A percentile compares a stretch with the other conserved stretches of the same genome.
These are phyloP conservation scores for Kwoniella dejecticola DNA, from an alignment of 768 basidiomycete genomes.

Conservation along the genomic window DNA sequence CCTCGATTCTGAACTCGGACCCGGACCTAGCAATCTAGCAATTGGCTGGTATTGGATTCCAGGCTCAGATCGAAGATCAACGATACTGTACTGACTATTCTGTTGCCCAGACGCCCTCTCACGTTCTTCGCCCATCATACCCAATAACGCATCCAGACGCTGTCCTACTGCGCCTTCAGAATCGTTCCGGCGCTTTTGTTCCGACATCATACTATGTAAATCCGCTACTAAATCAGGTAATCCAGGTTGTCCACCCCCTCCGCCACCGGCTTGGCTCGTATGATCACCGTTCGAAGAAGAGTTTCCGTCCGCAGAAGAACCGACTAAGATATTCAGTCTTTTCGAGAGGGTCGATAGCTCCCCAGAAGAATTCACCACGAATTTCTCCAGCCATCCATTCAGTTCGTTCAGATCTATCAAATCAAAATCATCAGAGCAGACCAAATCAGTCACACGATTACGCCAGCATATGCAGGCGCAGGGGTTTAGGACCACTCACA, in stretches of 20 bases:
- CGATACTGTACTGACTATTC: constrained; percentile 33
- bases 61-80: too few relatives aligned
- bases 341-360: constrained; percentile 68
- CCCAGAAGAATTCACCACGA: constrained; percentile 73
- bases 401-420: constrained; percentile 42
- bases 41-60: too few relatives aligned
- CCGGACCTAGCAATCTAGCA: too few relatives aligned
- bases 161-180: constrained; percentile 62
- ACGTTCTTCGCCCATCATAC: constrained; percentile 49
- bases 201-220: constrained; percentile 58
- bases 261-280: background rate
- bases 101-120: constrained; percentile 50
- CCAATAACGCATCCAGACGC: constrained; percentile 47
- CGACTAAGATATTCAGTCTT: constrained; percentile 66
- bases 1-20: too few relatives aligned
- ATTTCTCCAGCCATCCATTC: constrained; percentile 76
- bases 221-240: constrained; percentile 55
- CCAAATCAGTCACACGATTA: too few relatives aligned
- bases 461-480: too few relatives aligned
- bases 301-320: constrained; percentile 16
- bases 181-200: constrained; percentile 57
- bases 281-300: background rate
- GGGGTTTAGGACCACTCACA: too few relatives aligned
- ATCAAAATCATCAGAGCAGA: background rate
- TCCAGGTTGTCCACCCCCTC: constrained; percentile 17